Percentiles rank a stretch among this genome's conserved stretches.
Evolutionary conservation across 1,284 basidiomycete species (phyloP).

Genomic region (Peniophora sp.): DNA sequence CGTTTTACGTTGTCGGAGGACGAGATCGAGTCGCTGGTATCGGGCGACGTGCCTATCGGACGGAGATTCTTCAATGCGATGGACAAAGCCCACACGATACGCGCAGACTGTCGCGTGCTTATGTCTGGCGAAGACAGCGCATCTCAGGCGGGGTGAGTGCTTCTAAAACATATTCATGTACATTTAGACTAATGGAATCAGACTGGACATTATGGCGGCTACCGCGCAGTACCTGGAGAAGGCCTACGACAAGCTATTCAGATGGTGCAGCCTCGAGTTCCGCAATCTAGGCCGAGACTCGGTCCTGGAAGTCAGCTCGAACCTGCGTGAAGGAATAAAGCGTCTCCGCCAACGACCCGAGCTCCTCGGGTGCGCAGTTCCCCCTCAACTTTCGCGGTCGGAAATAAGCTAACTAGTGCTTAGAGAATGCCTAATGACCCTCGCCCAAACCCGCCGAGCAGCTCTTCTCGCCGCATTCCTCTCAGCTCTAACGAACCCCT

Average conservation of each 20-base stretch:
- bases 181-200: slow-evolving; percentile 23
- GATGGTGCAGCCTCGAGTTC: slow-evolving; percentile 85
- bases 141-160: slow-evolving; percentile 70
- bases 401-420: background rate
- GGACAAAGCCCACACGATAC: slow-evolving; percentile 79
- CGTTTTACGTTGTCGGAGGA: slow-evolving; percentile 78
- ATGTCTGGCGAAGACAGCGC: slow-evolving; percentile 83
- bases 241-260: slow-evolving; percentile 83
- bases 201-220: slow-evolving; percentile 81
- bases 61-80: slow-evolving; percentile 76
- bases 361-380: slow-evolving; percentile 66
- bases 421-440: slow-evolving; percentile 72
- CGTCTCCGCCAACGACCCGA: slow-evolving; percentile 72
- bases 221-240: slow-evolving; percentile 81
- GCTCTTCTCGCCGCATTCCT: slow-evolving; percentile 79
- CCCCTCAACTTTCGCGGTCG: background rate
- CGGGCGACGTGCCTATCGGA: slow-evolving; percentile 72
- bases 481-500: slow-evolving; percentile 84
- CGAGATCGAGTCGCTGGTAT: slow-evolving; percentile 70
- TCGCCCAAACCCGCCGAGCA: slow-evolving; percentile 78
- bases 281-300: slow-evolving; percentile 72
- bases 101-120: slow-evolving; percentile 79
- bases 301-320: slow-evolving; percentile 69
- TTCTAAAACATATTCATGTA: background rate
- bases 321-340: slow-evolving; percentile 68